Evolutionary conservation across 164 flowering plant genomes (phyloP), one percentile per base, ranked within the genome.

Genomic region (Brasenia schreberi): DNA sequence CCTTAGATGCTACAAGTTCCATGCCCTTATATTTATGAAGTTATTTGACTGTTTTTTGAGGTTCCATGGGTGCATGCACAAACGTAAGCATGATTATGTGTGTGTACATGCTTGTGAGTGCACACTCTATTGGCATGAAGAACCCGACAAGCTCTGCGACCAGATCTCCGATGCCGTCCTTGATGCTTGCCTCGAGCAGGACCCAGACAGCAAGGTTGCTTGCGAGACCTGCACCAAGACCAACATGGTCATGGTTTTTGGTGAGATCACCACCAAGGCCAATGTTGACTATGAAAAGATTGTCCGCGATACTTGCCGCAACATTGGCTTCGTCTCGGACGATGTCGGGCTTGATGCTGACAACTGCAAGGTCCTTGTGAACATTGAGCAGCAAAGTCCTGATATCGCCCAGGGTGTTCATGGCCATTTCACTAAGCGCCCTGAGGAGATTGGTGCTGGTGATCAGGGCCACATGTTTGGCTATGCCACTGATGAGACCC

Each of bases 351-450:
- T 85, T 27, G 90, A 85, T 69, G 90, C 90, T 5, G 90, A 85
- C 72, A 71, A 83, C 73, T 85, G 90, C 83, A 85, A 85, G 72
- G 87, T 85, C 62, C 74, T 85, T 52, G 89, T 85, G n/a, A 79
- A 85, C 77, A 83, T 85, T 66, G 89, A 85, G 73, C 89, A 85
- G 70, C 89, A 83, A 82, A 85, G 89, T 64, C 89, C 87, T 63
- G 89, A 85, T 69, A 85, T 85, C 75, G 89, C 89, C 45, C 89
- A 85, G 73, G 89, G 89, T 65, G 89, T 85, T 61, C 89, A 85
- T 49, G 89, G 89, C n/a, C n/a, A n/a, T n/a, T n/a, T n/a, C n/a
- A n/a, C n/a, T n/a, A n/a, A n/a, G n/a, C n/a, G n/a, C n/a, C n/a
- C n/a, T n/a, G n/a, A n/a, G n/a, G n/a, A n/a, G n/a, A n/a, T n/a